phyloP scores from a whole-genome alignment of 192 early-diverging fungal genomes.

The Umbelopsis ramanniana region DNA sequence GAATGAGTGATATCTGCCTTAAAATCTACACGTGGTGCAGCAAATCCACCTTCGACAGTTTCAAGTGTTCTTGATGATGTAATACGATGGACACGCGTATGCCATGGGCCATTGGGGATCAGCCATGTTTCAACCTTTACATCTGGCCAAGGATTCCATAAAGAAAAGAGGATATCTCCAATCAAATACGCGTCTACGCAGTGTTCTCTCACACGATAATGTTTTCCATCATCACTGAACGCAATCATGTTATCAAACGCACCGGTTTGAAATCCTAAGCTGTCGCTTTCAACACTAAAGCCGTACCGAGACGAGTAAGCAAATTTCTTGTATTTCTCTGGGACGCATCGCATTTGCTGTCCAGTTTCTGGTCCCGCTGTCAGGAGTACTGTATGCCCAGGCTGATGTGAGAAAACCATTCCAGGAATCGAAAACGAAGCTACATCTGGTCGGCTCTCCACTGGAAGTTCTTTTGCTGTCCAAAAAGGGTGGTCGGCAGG shows the following conservation, averaged over 20 bases:
- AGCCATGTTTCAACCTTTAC: constrained; percentile 24
- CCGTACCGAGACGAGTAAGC: constrained; percentile 14
- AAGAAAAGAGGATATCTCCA: constrained; percentile 6
- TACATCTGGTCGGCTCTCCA: background rate
- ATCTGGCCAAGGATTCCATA: constrained; percentile 16
- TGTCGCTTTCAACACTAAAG: constrained; percentile 17
- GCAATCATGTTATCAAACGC: constrained; percentile 17
- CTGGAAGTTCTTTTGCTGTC: constrained; percentile 12
- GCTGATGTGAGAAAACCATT: constrained; percentile 10
- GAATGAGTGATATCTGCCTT: constrained; percentile 8
- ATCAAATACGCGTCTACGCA: background rate
- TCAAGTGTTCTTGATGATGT: constrained; percentile 2
- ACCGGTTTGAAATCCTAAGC: background rate
- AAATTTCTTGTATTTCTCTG: constrained; percentile 22
- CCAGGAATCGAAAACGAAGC: constrained; percentile 5
- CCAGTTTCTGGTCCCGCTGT: background rate
- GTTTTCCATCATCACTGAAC: constrained; percentile 15
- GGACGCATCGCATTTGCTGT: background rate
- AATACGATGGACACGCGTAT: constrained; percentile 14
- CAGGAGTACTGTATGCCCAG: background rate
- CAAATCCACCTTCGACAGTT: constrained; percentile 15
- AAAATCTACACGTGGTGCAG: constrained; percentile 10
- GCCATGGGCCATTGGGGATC: constrained; percentile 7
- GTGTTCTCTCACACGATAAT: constrained; percentile 14
- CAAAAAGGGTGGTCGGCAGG: constrained; percentile 16